These are phyloP conservation scores for Colletotrichum incanum DNA, from an alignment of 2,329 filamentous ascomycete species.

Conservation along the genomic window DNA sequence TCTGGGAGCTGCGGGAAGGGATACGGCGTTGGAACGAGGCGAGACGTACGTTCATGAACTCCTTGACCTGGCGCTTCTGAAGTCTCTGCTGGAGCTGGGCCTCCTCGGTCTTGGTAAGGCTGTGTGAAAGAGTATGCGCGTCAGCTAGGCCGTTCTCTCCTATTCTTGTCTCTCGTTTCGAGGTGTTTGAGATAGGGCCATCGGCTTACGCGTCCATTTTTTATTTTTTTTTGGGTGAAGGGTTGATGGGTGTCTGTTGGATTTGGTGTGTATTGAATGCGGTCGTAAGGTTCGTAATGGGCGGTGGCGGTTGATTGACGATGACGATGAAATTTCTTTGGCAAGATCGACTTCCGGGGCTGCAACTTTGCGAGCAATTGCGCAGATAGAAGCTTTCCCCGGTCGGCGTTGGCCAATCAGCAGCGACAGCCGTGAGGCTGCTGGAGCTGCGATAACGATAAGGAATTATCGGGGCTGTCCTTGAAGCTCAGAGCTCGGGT, in stretches of 20 bases:
- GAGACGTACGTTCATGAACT: slow-evolving; percentile 92
- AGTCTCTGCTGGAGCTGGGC: slow-evolving; percentile 94
- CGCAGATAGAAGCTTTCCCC: slow-evolving; percentile 37
- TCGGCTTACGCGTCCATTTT: slow-evolving; percentile 47
- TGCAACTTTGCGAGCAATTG: slow-evolving; percentile 9
- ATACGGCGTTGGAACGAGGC: slow-evolving; percentile 44
- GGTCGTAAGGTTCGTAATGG: slow-evolving; percentile 1
- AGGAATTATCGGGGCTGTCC: background rate
- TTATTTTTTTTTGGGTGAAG: background rate
- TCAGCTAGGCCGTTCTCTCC: slow-evolving; percentile 40
- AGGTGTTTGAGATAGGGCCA: slow-evolving; percentile 16
- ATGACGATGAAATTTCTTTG: slow-evolving; percentile 46
- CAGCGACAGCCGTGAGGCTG: background rate
- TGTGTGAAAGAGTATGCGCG: slow-evolving; percentile 46
- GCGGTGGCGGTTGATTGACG: slow-evolving; percentile 25
- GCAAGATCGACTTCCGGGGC: slow-evolving; percentile 24
- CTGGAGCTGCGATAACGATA: slow-evolving; percentile 39
- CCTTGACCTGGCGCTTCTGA: slow-evolving; percentile 98
- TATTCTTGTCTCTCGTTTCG: slow-evolving; percentile 1
- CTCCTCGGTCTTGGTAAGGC: slow-evolving; percentile 85
- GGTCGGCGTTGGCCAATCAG: slow-evolving; percentile 33
- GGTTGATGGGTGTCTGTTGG: background rate
- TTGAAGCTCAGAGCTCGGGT: slow-evolving; percentile 11
- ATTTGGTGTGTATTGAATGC: background rate
- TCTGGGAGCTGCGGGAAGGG: slow-evolving; percentile 45